These are phyloP conservation scores for Nephelium lappaceum DNA, from an alignment of 345 rosid species.

Conservation along the genomic window DNA sequence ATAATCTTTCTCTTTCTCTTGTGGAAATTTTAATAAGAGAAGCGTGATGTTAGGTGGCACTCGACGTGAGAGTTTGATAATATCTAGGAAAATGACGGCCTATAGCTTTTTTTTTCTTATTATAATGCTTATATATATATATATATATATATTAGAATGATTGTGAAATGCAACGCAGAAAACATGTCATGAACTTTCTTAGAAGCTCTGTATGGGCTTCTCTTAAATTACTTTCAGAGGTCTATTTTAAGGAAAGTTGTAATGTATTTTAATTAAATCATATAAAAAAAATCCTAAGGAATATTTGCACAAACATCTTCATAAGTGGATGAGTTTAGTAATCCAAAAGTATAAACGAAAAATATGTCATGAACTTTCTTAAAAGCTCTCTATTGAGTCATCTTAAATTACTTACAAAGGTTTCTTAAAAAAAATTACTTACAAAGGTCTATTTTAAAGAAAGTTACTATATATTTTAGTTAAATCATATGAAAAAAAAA, in stretches of 20 bases:
- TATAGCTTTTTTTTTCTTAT: background rate
- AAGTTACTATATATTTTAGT: no score
- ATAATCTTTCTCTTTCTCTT: background rate
- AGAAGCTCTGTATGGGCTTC: background rate
- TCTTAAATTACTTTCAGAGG: background rate
- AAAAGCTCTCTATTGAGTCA: no score
- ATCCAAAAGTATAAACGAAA: no score
- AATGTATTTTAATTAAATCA: no score
- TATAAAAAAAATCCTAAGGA: no score
- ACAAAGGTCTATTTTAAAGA: no score
- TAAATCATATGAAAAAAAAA: no score
- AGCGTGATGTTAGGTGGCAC: slow-evolving; percentile 17
- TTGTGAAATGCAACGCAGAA: background rate
- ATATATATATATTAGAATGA: background rate
- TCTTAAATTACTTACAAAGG: background rate
- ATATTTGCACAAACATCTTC: background rate
- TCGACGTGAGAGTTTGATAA: slow-evolving; percentile 7
- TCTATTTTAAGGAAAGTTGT: background rate
- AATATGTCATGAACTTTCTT: background rate
- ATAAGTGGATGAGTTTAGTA: no score
- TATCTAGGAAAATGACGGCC: background rate
- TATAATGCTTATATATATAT: no score
- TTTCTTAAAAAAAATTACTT: no score
- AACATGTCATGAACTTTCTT: background rate
- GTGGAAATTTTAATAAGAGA: slow-evolving; percentile 6